Evolutionary conservation across 1,284 basidiomycete genomes (phyloP), one percentile per base, ranked within the genome.

Genomic region (Pseudozyma tsukubaensis): DNA sequence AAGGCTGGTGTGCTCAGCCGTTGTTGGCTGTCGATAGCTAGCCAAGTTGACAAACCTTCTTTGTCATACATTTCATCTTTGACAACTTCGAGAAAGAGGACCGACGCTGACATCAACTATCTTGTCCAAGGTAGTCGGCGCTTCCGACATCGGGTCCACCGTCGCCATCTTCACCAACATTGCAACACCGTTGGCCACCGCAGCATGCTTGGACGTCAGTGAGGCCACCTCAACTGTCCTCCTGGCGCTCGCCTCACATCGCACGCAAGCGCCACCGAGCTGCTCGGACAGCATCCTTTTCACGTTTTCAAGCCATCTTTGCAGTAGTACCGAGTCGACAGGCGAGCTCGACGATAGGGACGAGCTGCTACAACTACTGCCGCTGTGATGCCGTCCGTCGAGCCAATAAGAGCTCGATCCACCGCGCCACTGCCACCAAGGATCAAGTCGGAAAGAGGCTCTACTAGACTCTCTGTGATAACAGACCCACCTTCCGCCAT

Each of bases 351-450:
- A 36, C 5, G 34, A 39, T 24, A 18, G 16, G 16, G 13, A 53
- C 44, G 47, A 50, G 50, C 60, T 52, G 47, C 24, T 29, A 29
- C 24, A 29, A 29, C 24, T 29, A 29, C 24, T 29, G 24, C 57
- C 39, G 70, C 59, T 62, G 70, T 57, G 55, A 72, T 72, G 70
- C 70, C 70, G 70, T 67, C 70, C 45, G 50, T 61, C 52, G 63
- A 63, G 53, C 60, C 56, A 16, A 45, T 63, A n/a, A 59, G 59
- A 55, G 57, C 60, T 59, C 66, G 66, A 44, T 53, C 36, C 24
- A 68, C 60, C 47, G 59, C 54, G 65, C 65, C 59, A 45, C 54
- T 61, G 37, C 50, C 59, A 9, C 36, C 54, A 12, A 61, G 58
- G 29, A 13, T 51, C 9, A n/a, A 47, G 21, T 47, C 57, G 16